Conservation (phyloP, 495 filamentous ascomycete species). For the Neohortaea acidophila region DNA sequence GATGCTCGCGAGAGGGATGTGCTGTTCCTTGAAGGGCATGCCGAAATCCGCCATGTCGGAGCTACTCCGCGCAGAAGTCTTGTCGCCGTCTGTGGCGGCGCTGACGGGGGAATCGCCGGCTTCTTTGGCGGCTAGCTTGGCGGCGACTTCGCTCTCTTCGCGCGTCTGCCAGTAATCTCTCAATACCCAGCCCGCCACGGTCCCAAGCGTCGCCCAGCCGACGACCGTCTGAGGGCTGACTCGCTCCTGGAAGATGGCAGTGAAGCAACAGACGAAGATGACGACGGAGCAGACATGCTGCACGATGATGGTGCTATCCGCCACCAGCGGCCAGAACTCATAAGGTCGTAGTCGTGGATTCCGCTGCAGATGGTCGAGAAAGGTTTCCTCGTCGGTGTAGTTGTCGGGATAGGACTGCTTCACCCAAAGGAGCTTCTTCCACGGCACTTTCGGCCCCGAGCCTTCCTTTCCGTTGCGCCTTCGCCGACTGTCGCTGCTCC, state of each 20-base stretch:
- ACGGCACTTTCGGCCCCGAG: constrained; percentile 40
- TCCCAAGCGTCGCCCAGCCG: constrained; percentile 64
- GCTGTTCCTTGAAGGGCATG: constrained; percentile 4
- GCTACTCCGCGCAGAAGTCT: neutral
- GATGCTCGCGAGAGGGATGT: neutral
- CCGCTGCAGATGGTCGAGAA: constrained; percentile 87
- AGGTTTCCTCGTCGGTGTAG: constrained; percentile 91
- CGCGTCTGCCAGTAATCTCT: constrained; percentile 77
- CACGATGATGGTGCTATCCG: constrained; percentile 89
- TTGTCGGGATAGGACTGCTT: constrained; percentile 97
- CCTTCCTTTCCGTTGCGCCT: constrained; percentile 26
- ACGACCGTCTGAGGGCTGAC: constrained; percentile 78
- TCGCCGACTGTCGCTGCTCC: constrained; percentile 42
- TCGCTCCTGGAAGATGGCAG: constrained; percentile 71
- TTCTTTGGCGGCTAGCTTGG: too few species aligned
- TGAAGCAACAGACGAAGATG: constrained; percentile 88
- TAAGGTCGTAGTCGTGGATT: constrained; percentile 91
- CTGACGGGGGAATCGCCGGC: constrained; percentile 22
- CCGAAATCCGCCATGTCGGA: constrained; percentile 7
- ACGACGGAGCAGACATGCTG: constrained; percentile 90
- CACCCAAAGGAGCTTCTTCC: constrained; percentile 96
- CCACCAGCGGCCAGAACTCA: constrained; percentile 93
- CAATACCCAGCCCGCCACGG: constrained; percentile 73
- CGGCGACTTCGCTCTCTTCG: constrained; percentile 35
- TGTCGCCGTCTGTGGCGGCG: constrained; percentile 22